Evolutionary conservation across 768 basidiomycete species (phyloP), one percentile per base, ranked within the genome.

Genomic region (Lactifluus subvellereus): DNA sequence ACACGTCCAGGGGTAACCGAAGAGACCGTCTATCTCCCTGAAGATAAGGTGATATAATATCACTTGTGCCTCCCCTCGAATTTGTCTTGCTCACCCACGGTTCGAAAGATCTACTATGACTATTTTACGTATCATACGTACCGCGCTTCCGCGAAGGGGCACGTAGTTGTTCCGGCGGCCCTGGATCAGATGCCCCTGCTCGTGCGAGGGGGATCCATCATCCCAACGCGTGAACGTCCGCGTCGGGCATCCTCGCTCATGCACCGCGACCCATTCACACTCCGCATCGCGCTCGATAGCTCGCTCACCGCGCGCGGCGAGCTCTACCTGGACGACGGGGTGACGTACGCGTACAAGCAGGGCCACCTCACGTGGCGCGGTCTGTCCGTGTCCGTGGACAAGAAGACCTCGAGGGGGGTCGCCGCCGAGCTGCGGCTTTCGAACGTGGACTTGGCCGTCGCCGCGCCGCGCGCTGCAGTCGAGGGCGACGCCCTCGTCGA

Each of bases 281-380:
- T 98, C 43, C 86, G 88, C 59, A 81, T 96, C 27, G 91, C 94
- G 0, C 78, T 96, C 20, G 82, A 82, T 74, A 82, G 84, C 53
- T 70, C 77, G 1, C 74, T 76, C 32, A 70, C 66, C 37, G 95
- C 95, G 0, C 72, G 71, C 2, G 97, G 97, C 42, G 91, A 95
- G 70, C 79, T 99, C 42, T 99, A 98, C 75, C 82, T 96, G 60
- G 97, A 99, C 72, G 97, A 98, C 68, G 97, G 97, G 14, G 88
- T 88, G 56, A 83, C 88, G 0, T 98, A 85, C 74, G 76, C 80
- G 5, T 86, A 94, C 74, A 76, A 82, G 61, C 71, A 81, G 6
- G 97, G 97, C 35, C 79, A 93, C 62, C 84, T 91, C 71, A 78
- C 97, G 62, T 95, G 91, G 91, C 85, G 92, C 59, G 77, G 80